Evolutionary conservation across 768 basidiomycete species (phyloP).

Genomic region (Gelatoporia subvermispora): DNA sequence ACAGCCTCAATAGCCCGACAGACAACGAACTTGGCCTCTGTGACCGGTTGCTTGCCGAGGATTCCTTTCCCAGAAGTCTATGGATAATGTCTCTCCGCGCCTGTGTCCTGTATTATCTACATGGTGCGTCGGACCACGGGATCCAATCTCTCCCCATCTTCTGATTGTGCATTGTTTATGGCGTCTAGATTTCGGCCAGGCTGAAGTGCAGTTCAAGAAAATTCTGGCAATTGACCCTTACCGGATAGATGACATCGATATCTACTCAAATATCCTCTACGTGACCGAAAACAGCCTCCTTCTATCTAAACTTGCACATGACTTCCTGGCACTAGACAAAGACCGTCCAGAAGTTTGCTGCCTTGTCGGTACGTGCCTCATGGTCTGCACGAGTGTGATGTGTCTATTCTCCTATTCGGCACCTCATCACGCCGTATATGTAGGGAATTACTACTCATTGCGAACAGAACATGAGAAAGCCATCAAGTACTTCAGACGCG

Average conservation of each 20-base stretch:
- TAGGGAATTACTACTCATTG: conserved; percentile 97
- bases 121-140: conserved; percentile 50
- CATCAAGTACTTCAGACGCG: conserved; percentile 89
- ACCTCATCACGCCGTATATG: not conserved
- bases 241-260: conserved; percentile 91
- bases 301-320: conserved; percentile 86
- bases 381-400: not conserved
- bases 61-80: conserved; percentile 76
- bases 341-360: conserved; percentile 96
- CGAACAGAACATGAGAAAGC: conserved; percentile 94
- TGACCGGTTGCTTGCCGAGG: conserved; percentile 63
- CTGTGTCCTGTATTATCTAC: conserved; percentile 82
- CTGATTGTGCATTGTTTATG: not conserved
- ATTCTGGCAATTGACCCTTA: conserved; percentile 79
- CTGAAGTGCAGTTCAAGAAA: conserved; percentile 80
- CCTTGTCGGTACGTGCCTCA: conserved; percentile 68
- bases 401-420: too few relatives aligned
- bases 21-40: conserved; percentile 82
- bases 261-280: conserved; percentile 95
- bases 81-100: conserved; percentile 88
- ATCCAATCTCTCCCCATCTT: not conserved
- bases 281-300: conserved; percentile 88
- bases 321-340: conserved; percentile 84
- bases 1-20: conserved; percentile 84
- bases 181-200: conserved; percentile 75